Evolutionary conservation across 2,329 filamentous ascomycete genomes (phyloP), one percentile per base, ranked within the genome.

Genomic region (Colletotrichum orbiculare): DNA sequence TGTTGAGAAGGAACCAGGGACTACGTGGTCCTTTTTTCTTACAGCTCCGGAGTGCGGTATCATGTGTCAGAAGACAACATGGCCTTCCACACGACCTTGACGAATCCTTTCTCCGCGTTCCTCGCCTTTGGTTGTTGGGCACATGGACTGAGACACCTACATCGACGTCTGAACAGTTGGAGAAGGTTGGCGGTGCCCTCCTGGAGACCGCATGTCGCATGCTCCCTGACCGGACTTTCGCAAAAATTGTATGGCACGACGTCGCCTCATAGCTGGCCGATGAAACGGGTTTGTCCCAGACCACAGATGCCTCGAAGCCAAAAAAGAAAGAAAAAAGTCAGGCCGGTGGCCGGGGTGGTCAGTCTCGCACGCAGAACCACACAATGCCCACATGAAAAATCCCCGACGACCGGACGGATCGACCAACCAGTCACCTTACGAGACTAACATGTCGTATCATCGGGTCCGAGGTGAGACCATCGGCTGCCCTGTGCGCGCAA

Each of bases 371-470:
- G 25, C 25, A 25, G 5, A 25, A 25, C 25, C 25, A 25, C 25
- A 25, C 25, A 25, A 25, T 25, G 25, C 25, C 25, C 3, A 25
- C 3, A 25, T 25, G 25, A 25, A 25, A 37, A 61, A 17, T 38
- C 37, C 42, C 48, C 61, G 45, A 61, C 45, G 15, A 57, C 61
- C 57, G 45, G 50, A 64, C 38, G 61, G 49, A 64, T 61, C 45
- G 45, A 50, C 56, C 61, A 60, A 49, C 50, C 61, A 64, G 61
- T 64, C 49, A 41, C 48, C 45, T 38, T 41, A 41, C 49, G 50
- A 56, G 49, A 45, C 57, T 60, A 56, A 61, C 50, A 61, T 64
- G 43, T 64, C 49, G 61, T 43, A 61, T 64, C 57, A 52, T 55
- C 57, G 57, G 61, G 47, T 54, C 57, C 56, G 17, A 48, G 43